These are phyloP conservation scores for Tetrahymena thermophila DNA, from an alignment of 73 alveolate genomes.

Conservation along the genomic window DNA sequence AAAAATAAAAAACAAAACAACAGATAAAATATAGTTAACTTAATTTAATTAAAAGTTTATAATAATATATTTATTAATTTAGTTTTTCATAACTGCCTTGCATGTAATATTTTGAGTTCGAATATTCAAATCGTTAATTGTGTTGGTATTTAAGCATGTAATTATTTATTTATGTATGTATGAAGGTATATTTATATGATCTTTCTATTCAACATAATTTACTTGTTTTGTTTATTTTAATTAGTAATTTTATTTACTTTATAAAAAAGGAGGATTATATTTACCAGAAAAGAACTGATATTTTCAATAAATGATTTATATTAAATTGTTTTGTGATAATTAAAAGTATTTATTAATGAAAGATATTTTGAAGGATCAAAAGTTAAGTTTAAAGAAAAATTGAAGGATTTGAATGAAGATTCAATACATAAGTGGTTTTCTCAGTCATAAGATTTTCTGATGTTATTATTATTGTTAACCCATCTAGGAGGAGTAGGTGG, in stretches of 20 bases:
- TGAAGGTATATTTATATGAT: no score
- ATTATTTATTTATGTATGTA: no score
- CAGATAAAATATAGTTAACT: neutral
- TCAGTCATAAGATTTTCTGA: neutral
- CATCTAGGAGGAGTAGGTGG: conserved; percentile 97
- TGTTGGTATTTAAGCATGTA: no score
- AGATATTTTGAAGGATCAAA: neutral
- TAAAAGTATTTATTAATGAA: neutral
- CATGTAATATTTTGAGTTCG: no score
- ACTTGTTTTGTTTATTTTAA: no score
- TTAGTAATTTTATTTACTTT: neutral
- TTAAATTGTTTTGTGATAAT: neutral
- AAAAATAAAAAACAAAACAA: neutral
- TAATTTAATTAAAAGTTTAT: no score
- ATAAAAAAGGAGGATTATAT: neutral
- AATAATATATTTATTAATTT: no score
- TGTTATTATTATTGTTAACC: conserved; percentile 11
- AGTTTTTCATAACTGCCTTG: neutral
- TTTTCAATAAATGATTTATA: no score
- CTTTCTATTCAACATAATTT: no score
- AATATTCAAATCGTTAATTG: no score
- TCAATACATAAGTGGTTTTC: neutral
- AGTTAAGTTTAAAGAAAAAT: neutral
- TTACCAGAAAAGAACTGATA: neutral
- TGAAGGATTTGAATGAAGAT: neutral